Evolutionary conservation across 1,284 basidiomycete genomes (phyloP), one percentile per base, ranked within the genome.

Genomic region (Pseudozyma pruni): DNA sequence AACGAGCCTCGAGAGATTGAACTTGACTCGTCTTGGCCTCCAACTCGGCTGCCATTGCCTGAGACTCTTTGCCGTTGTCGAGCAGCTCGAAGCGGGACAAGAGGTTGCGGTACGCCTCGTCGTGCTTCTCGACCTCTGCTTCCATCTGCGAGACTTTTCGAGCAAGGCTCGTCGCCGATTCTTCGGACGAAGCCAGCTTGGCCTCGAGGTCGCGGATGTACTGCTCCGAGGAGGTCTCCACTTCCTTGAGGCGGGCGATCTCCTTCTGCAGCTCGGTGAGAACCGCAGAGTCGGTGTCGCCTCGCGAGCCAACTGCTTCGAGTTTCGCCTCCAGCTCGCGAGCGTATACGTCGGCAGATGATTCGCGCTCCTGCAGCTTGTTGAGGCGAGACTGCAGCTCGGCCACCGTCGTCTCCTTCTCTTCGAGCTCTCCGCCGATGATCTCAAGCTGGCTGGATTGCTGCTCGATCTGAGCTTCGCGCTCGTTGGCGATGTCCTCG

Each of bases 161-260:
- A 31, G 89, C 87, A 4, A 97, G 86, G 9, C 84, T 83, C 2
- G 90, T 84, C 11, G 90, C 86, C 19, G 89, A 90, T 72, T 91
- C 89, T 72, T 96, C 93, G 2, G 91, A 88, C 41, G 89, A 89
- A 17, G 89, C 85, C 11, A 97, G 86, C 23, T 92, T 90, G 42
- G 86, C 85, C 83, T 98, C 95, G 19, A 98, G 87, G 53, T 94
- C 93, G n/a, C 88, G 85, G 57, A 98, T 93, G 83, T 97, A 96
- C 69, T 89, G 86, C 38, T 87, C 83, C 10, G 90, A 90, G 52
- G 90, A 87, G 1, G 85, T 84, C 72, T 94, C 92, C 2, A 86
- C 83, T 48, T 95, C 91, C 79, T 89, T 91, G 83, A 90, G 89
- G 46, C 89, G 88, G 42, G 87, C 78, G 27, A 97, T 86, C 83